These are phyloP conservation scores for Phytophthora pistaciae DNA, from an alignment of 352 stramenopile species.

Conservation along the genomic window DNA sequence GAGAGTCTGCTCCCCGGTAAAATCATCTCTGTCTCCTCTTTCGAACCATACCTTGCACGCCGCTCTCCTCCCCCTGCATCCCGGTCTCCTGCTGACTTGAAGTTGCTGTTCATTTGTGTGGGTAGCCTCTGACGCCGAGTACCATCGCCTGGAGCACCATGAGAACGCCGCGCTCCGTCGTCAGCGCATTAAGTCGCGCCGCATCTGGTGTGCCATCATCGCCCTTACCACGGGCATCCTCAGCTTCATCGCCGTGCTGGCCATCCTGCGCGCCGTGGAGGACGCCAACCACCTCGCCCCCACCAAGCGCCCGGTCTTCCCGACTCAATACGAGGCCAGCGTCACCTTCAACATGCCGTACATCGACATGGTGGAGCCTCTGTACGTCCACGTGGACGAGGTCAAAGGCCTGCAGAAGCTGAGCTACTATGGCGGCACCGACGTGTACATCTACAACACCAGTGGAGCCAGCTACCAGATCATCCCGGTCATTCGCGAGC, in stretches of 20 bases:
- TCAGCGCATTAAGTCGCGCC: conserved; percentile 70
- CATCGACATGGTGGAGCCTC: conserved; percentile 87
- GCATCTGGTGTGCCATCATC: conserved; percentile 88
- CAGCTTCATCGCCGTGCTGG: conserved; percentile 82
- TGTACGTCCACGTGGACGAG: conserved; percentile 89
- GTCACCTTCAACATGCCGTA: conserved; percentile 91
- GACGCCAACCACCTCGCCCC: conserved; percentile 79
- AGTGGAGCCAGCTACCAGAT: conserved; percentile 84
- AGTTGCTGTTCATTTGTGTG: not conserved
- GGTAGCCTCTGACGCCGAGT: conserved; percentile 38
- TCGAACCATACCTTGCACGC: conserved; percentile 10
- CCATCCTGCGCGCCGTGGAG: conserved; percentile 84
- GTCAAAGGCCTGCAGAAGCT: conserved; percentile 80
- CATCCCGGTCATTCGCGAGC: conserved; percentile 78
- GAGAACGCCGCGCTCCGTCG: conserved; percentile 53
- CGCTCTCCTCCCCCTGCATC: not conserved
- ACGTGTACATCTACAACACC: conserved; percentile 91
- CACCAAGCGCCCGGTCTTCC: conserved; percentile 76
- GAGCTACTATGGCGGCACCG: conserved; percentile 90
- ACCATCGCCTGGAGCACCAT: conserved; percentile 42
- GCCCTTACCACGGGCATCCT: conserved; percentile 79
- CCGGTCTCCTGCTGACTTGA: conserved; percentile 15
- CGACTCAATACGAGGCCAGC: conserved; percentile 88
- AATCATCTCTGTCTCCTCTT: not conserved
- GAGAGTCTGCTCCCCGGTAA: conserved; percentile 66